Percentiles rank a stretch among this genome's conserved stretches.
Conservation (phyloP, 345 rosid genomes). For the Punica granatum region DNA sequence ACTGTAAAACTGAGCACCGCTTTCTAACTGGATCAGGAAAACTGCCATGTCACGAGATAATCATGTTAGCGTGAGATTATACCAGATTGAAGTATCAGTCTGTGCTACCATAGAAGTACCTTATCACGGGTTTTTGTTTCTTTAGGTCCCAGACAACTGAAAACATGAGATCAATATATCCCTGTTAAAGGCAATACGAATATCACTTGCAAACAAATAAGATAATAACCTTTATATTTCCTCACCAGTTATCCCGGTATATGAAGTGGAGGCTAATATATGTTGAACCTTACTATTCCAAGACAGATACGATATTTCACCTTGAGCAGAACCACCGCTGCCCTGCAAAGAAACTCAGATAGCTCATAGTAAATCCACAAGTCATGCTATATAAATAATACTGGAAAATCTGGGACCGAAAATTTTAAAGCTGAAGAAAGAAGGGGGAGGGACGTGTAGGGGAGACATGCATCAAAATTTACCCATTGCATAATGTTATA, state of each 20-base stretch:
- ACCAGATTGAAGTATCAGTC: constrained; percentile 4
- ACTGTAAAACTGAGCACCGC: constrained; percentile 95
- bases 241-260: constrained; percentile 95
- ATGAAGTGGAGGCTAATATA: constrained; percentile 90
- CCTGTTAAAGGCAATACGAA: constrained; percentile 6
- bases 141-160: constrained; percentile 96
- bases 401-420: not conserved
- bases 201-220: constrained; percentile 3
- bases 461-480: not conserved
- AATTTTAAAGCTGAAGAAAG: not conserved
- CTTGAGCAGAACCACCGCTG: constrained; percentile 86
- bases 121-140: constrained; percentile 91
- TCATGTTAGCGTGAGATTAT: constrained; percentile 8
- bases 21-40: constrained; percentile 84
- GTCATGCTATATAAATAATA: not conserved
- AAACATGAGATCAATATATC: constrained; percentile 10
- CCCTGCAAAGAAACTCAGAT: constrained; percentile 44
- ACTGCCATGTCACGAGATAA: constrained; percentile 33
- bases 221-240: no score
- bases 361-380: not conserved
- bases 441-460: not conserved
- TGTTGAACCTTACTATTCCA: constrained; percentile 96
- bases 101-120: constrained; percentile 28
- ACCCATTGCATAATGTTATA: not conserved
- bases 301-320: constrained; percentile 89